A percentile compares a stretch with the other conserved stretches of the same genome.
Evolutionary conservation across 257 asterid genomes (phyloP).

Genomic region (Salvia miltiorrhiza): DNA sequence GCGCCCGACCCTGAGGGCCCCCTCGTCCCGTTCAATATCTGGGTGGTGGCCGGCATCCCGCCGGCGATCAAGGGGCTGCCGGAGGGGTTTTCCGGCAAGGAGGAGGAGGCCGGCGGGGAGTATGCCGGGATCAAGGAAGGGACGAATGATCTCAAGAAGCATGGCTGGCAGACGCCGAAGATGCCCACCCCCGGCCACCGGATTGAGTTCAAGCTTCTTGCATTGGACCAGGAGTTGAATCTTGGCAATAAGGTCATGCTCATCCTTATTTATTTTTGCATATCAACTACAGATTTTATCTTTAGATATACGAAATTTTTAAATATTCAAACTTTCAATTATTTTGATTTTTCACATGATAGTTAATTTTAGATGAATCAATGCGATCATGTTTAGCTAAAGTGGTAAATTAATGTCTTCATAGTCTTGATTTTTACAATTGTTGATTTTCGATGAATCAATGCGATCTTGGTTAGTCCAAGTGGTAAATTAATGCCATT

Average conservation of each 20-base stretch:
- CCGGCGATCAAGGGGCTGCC: slow-evolving; percentile 74
- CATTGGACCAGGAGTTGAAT: slow-evolving; percentile 51
- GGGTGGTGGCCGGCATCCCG: slow-evolving; percentile 81
- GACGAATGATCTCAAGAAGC: slow-evolving; percentile 52
- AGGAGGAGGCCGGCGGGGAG: slow-evolving; percentile 48
- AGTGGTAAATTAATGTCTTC: no score
- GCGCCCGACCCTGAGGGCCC: slow-evolving; percentile 73
- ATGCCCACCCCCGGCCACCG: slow-evolving; percentile 62
- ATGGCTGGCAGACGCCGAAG: slow-evolving; percentile 73
- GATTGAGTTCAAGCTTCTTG: slow-evolving; percentile 71
- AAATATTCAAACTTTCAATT: no score
- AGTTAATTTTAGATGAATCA: no score
- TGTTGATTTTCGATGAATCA: no score
- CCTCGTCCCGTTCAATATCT: slow-evolving; percentile 47
- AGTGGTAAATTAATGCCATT: no score
- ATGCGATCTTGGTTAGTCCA: no score
- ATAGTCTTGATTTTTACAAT: no score
- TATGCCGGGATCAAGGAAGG: slow-evolving; percentile 60
- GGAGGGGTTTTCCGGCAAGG: slow-evolving; percentile 74
- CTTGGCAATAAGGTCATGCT: slow-evolving; percentile 70
- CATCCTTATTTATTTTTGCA: background rate
- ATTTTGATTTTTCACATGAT: no score
- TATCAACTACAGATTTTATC: no score
- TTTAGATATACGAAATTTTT: no score
- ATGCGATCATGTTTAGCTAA: no score